These are phyloP conservation scores for Sporothrix phasma DNA, from an alignment of 2,329 filamentous ascomycete genomes.

Conservation along the genomic window DNA sequence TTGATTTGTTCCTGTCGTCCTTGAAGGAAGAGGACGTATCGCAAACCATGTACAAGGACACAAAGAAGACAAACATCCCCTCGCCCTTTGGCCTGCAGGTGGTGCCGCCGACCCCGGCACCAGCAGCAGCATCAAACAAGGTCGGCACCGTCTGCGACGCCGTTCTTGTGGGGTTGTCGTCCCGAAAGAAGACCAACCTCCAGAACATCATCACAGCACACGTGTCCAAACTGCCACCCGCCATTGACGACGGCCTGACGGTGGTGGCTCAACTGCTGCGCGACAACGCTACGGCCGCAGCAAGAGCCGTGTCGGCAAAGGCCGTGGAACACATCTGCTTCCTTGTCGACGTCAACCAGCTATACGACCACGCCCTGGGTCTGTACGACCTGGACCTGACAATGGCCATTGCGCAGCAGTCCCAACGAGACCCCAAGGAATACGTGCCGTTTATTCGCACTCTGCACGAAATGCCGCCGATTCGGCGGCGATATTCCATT, in stretches of 20 bases:
- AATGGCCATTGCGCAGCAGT: slow-evolving; percentile 85
- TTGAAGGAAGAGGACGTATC: slow-evolving; percentile 89
- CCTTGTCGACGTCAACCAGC: slow-evolving; percentile 80
- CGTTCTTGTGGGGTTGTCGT: slow-evolving; percentile 58
- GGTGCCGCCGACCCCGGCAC: not conserved
- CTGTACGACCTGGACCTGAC: slow-evolving; percentile 87
- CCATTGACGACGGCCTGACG: slow-evolving; percentile 71
- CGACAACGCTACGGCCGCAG: slow-evolving; percentile 60
- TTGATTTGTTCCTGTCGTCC: slow-evolving; percentile 86
- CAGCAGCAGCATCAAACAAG: slow-evolving; percentile 41
- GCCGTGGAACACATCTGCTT: slow-evolving; percentile 97
- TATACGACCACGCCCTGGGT: slow-evolving; percentile 84
- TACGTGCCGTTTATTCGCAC: slow-evolving; percentile 91
- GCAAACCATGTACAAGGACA: slow-evolving; percentile 87
- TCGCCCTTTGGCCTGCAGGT: slow-evolving; percentile 6
- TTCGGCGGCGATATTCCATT: slow-evolving; percentile 70
- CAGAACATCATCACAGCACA: slow-evolving; percentile 93
- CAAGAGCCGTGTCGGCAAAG: slow-evolving; percentile 37
- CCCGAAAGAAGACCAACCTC: slow-evolving; percentile 53
- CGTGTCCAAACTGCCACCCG: slow-evolving; percentile 85
- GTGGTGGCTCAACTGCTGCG: slow-evolving; percentile 68
- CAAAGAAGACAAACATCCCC: slow-evolving; percentile 39
- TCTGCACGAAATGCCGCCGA: slow-evolving; percentile 61
- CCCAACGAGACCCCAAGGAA: slow-evolving; percentile 88
- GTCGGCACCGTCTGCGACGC: slow-evolving; percentile 84